These are phyloP conservation scores for Lagerstroemia speciosa DNA, from an alignment of 345 rosid species.

Conservation along the genomic window DNA sequence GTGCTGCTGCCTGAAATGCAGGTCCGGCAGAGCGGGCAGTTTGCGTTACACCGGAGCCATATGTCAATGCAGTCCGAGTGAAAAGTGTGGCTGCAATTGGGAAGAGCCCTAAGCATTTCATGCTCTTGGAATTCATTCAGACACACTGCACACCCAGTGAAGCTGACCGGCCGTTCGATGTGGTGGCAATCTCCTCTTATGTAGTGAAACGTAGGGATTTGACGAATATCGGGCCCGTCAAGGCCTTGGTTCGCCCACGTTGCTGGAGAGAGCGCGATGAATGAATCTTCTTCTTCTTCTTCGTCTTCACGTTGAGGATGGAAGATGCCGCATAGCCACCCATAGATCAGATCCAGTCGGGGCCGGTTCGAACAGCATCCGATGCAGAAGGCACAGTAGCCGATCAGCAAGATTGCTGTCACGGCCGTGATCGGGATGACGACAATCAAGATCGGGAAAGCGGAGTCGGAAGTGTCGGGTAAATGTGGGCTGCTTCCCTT, in stretches of 20 bases:
- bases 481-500: slow-evolving; percentile 11
- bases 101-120: slow-evolving; percentile 50
- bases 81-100: slow-evolving; percentile 49
- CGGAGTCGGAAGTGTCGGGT: slow-evolving; percentile 23
- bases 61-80: slow-evolving; percentile 57
- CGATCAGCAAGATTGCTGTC: slow-evolving; percentile 33
- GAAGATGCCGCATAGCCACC: slow-evolving; percentile 1
- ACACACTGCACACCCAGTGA: slow-evolving; percentile 50
- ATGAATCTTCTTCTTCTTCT: slow-evolving; percentile 25
- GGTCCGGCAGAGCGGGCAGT: slow-evolving; percentile 59
- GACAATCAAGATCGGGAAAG: slow-evolving; percentile 34
- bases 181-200: slow-evolving; percentile 17
- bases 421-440: slow-evolving; percentile 26
- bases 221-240: slow-evolving; percentile 35
- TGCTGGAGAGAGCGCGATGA: slow-evolving; percentile 51
- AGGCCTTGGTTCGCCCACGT: slow-evolving; percentile 40
- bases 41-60: slow-evolving; percentile 48
- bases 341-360: slow-evolving; percentile 20
- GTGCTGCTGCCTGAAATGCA: slow-evolving; percentile 36
- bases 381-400: slow-evolving; percentile 32
- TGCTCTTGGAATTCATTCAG: slow-evolving; percentile 48
- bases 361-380: slow-evolving; percentile 38
- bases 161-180: slow-evolving; percentile 15
- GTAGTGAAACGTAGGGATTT: slow-evolving; percentile 44
- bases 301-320: slow-evolving; percentile 9